Evolutionary conservation across 2,329 filamentous ascomycete genomes (phyloP), one percentile per base, ranked within the genome.

Genomic region (Cucurbitaria berberidis): DNA sequence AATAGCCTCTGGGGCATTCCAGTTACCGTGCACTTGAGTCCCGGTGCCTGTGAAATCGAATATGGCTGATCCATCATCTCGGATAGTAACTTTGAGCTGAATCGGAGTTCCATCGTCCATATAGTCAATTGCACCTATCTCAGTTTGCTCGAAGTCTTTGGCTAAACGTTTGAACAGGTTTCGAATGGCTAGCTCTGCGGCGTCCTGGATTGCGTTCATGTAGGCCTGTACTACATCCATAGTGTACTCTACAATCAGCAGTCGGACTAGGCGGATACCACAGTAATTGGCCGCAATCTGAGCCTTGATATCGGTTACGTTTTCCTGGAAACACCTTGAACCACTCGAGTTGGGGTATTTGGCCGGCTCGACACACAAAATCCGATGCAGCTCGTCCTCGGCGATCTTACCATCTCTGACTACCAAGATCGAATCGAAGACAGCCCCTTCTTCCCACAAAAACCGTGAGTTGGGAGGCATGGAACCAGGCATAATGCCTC

Each of bases 381-480:
- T 61, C 72, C 68, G 26, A 40, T 47, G 1, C 76, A 62, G 0
- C 73, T 68, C 5, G 68, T 26, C 60, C 35, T 77, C 75, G 18
- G 73, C 65, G 44, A 78, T 26, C 24, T 9, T 26, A 77, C 9
- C 70, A 51, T 21, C 74, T 72, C 13, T 66, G 63, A 6, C 69
- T 34, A 15, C 63, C 53, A n/a, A 65, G 48, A 21, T 53, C 52
- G 29, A 57, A 48, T 10, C 49, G 55, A 24, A 51, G 70, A 26
- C 74, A 34, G 76, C 70, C 4, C 78, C 78, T 48, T 81, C 78
- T 53, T 81, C 74, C 75, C 76, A 80, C 5, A 80, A 60, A 54
- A 75, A 69, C 10, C 64, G 76, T 7, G 71, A 75, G 32, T 77
- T 74, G 2, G 77, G 75, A 58, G 75, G 75, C 77, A 80, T 79